phyloP scores from a whole-genome alignment of 345 rosid genomes.

The Citrus reticulata region DNA sequence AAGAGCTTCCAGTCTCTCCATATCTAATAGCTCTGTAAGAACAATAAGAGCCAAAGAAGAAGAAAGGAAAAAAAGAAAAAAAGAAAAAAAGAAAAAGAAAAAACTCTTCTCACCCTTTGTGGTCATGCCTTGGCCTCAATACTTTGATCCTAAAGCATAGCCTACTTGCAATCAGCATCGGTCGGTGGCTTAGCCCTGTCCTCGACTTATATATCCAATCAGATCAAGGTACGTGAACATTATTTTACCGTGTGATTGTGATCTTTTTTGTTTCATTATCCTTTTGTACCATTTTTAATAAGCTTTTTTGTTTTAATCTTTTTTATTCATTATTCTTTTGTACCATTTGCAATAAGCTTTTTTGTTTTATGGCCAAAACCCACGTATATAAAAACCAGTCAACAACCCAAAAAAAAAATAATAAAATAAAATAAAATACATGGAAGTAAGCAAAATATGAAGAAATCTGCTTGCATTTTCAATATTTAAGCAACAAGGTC shows the following conservation, averaged over 20 bases:
- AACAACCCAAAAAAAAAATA: too few relatives aligned
- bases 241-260: neutral
- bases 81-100: too few relatives aligned
- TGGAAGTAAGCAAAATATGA: too few relatives aligned
- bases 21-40: conserved; percentile 20
- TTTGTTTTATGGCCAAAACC: too few relatives aligned
- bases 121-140: conserved; percentile 41
- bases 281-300: neutral
- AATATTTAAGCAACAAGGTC: too few relatives aligned
- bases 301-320: neutral
- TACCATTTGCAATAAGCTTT: neutral
- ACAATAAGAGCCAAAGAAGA: conserved; percentile 6
- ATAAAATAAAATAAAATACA: too few relatives aligned
- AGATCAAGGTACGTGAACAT: neutral
- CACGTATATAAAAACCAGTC: too few relatives aligned
- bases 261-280: neutral
- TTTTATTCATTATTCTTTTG: neutral
- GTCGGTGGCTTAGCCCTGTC: conserved; percentile 24
- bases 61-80: neutral
- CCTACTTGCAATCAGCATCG: conserved; percentile 30
- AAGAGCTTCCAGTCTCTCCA: conserved; percentile 53
- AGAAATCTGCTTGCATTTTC: too few relatives aligned
- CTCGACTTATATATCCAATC: conserved; percentile 33
- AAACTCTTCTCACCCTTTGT: conserved; percentile 27
- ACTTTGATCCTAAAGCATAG: conserved; percentile 31